Evolutionary conservation across 75 land plant genomes (phyloP).

Genomic region (Pinus albicaulis): DNA sequence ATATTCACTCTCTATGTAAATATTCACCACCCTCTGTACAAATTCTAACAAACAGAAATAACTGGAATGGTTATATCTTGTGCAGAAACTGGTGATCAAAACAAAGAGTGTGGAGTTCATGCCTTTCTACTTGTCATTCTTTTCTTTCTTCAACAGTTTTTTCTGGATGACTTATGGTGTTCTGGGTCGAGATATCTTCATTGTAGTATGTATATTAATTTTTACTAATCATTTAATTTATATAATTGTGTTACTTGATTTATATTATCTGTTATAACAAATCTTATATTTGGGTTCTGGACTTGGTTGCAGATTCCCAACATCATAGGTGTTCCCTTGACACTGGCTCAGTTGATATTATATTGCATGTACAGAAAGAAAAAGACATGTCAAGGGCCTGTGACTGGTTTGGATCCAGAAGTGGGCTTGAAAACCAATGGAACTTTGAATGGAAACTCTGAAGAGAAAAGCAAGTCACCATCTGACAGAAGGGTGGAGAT

Average conservation of each 20-base stretch:
- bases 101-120: slow-evolving; percentile 61
- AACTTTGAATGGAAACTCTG: background rate
- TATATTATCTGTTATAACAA: background rate
- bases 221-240: too few species aligned
- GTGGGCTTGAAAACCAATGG: background rate
- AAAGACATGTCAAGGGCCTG: background rate
- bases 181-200: slow-evolving; percentile 32
- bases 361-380: slow-evolving; percentile 40
- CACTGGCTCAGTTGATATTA: slow-evolving; percentile 45
- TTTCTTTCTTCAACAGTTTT: slow-evolving; percentile 39
- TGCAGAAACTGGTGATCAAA: slow-evolving; percentile 49
- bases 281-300: too few species aligned
- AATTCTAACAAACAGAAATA: too few species aligned
- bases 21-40: too few species aligned
- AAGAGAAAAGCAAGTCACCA: background rate
- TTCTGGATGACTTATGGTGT: slow-evolving; percentile 52
- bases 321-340: slow-evolving; percentile 47
- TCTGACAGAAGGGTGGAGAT: background rate
- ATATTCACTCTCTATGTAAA: too few species aligned
- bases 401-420: background rate
- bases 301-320: slow-evolving; percentile 51
- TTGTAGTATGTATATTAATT: slow-evolving; percentile 12
- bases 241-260: too few species aligned
- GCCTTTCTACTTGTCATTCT: slow-evolving; percentile 57
- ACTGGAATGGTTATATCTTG: too few species aligned